Evolutionary conservation across 78 protist genomes (phyloP), one percentile per base, ranked within the genome.

Genomic region (Dictyostelium brefeldianum): DNA sequence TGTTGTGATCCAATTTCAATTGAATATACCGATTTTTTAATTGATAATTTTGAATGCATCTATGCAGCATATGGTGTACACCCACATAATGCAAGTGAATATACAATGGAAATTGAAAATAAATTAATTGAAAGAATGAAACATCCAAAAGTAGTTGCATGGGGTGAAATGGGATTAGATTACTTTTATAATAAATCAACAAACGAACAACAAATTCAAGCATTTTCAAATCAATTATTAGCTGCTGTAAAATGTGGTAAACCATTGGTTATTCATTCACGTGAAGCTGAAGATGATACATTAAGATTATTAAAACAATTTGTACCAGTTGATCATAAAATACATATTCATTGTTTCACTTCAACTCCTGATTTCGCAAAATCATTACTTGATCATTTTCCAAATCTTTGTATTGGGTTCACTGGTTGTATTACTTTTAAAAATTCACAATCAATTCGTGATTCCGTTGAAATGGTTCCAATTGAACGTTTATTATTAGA

Each of bases 241-340:
- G 22, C 14, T 3, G 97, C 96, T 2, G 90, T 95, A 15, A n/a
- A 81, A 51, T 64, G 7, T 4, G 48, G 54, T 20, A 95, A 95
- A 41, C 96, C 98, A 36, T 25, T 96, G 2, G 95, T 96, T 43
- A 67, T 96, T n/a, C 98, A 96, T 81, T 29, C 94, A 5, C 71
- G 98, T n/a, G 96, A 94, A 22, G 97, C 98, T 18, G 97, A 96
- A 59, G 90, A 29, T 17, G 98, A 96, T 70, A 96, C 97, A n/a
- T 22, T 96, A 6, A 22, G 51, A 8, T 9, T 96, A 41, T 29
- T 96, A 59, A 65, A 80, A 43, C 87, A 93, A 70, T 51, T 51
- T 1, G 70, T 91, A 17, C 97, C 98, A 1, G 81, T 53, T 0
- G 96, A 91, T 14, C 74, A 79, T 80, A 83, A 78, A n/a, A 73